phyloP scores from a whole-genome alignment of 2,329 filamentous ascomycete species.

The Fusarium solani-melongenae region DNA sequence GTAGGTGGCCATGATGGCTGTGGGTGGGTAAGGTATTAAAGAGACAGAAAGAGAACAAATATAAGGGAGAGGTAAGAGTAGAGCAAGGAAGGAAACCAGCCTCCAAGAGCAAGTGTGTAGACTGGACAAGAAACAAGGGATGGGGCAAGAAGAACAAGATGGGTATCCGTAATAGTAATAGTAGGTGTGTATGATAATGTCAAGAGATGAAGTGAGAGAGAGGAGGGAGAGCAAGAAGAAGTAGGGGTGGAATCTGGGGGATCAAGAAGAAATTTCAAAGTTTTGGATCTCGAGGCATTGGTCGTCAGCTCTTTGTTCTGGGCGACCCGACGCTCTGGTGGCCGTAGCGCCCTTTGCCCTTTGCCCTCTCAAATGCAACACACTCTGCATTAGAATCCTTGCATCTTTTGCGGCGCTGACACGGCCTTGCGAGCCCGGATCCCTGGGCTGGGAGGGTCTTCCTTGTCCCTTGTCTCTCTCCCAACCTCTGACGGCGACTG shows the following conservation, averaged over 20 bases:
- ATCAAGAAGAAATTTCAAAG: slow-evolving; percentile 37
- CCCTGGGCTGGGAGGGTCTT: slow-evolving; percentile 28
- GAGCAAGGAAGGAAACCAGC: slow-evolving; percentile 41
- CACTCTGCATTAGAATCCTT: slow-evolving; percentile 41
- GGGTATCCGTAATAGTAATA: slow-evolving; percentile 6
- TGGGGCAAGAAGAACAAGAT: slow-evolving; percentile 20
- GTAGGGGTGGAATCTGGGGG: slow-evolving; percentile 27
- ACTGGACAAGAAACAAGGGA: slow-evolving; percentile 12
- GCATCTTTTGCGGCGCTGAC: slow-evolving; percentile 35
- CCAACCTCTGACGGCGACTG: slow-evolving; percentile 10
- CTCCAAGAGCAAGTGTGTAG: slow-evolving; percentile 35
- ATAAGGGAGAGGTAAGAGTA: slow-evolving; percentile 12
- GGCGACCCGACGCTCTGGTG: slow-evolving; percentile 43
- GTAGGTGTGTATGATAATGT: slow-evolving; percentile 17
- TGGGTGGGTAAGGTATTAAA: slow-evolving; percentile 3
- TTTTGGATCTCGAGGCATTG: slow-evolving; percentile 26
- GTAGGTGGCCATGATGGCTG: slow-evolving; percentile 25
- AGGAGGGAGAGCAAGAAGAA: slow-evolving; percentile 24
- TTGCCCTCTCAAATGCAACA: slow-evolving; percentile 39
- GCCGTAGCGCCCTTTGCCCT: slow-evolving; percentile 42
- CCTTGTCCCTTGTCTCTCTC: slow-evolving; percentile 20
- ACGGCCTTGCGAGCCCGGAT: slow-evolving; percentile 29
- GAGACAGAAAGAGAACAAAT: slow-evolving; percentile 12
- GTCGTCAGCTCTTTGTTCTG: slow-evolving; percentile 30
- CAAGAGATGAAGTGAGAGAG: slow-evolving; percentile 18